Percentiles rank a stretch among this genome's conserved stretches.
Evolutionary conservation across 805 yeast genomes (phyloP).

Genomic region (Kodamaea hsintzibuensis): DNA sequence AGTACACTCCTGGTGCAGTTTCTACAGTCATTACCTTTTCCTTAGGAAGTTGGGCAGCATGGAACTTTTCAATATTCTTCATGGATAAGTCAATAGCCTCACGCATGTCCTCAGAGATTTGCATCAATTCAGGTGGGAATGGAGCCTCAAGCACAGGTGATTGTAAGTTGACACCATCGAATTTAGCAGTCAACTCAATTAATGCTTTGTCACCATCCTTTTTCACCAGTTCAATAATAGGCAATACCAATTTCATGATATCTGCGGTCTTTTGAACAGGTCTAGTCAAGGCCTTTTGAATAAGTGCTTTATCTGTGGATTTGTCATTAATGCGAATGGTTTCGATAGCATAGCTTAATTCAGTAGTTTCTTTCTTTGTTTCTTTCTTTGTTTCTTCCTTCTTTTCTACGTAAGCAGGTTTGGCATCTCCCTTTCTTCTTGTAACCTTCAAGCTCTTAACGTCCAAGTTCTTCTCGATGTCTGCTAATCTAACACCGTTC

Average conservation of each 20-base stretch:
- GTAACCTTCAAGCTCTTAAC: conserved; percentile 83
- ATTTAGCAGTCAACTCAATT: conserved; percentile 85
- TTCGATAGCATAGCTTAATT: conserved; percentile 47
- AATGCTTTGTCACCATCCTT: conserved; percentile 82
- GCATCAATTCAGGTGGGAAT: conserved; percentile 75
- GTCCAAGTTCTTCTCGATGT: conserved; percentile 82
- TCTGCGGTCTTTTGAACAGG: conserved; percentile 95
- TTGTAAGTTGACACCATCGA: conserved; percentile 76
- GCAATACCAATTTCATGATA: conserved; percentile 89
- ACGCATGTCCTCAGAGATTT: conserved; percentile 70
- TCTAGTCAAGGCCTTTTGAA: conserved; percentile 70
- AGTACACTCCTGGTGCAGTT: conserved; percentile 89
- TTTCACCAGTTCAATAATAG: conserved; percentile 80
- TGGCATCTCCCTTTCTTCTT: conserved; percentile 95
- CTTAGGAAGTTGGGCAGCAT: conserved; percentile 82
- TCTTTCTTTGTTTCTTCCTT: conserved; percentile 15
- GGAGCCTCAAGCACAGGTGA: conserved; percentile 86
- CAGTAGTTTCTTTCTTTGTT: conserved; percentile 20
- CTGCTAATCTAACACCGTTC: conserved; percentile 75
- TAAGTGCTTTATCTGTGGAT: conserved; percentile 39
- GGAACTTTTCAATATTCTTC: conserved; percentile 87
- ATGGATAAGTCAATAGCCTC: conserved; percentile 87
- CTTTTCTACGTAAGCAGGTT: conserved; percentile 63
- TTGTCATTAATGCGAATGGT: conserved; percentile 44
- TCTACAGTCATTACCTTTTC: conserved; percentile 76